phyloP scores from a whole-genome alignment of 169 alveolate genomes.

The Plasmodium knowlesi region DNA sequence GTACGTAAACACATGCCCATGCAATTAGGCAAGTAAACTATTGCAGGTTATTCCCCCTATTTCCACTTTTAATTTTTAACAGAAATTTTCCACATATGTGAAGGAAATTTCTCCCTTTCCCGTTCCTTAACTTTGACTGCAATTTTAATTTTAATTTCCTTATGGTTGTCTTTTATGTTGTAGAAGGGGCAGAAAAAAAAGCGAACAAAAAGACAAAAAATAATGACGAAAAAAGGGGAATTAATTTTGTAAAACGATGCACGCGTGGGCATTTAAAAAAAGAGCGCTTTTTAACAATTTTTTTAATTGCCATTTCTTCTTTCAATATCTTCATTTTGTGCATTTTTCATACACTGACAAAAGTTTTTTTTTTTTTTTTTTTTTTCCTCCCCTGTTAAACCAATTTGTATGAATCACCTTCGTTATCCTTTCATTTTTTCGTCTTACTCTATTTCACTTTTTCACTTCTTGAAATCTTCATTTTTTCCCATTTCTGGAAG shows the following conservation, averaged over 20 bases:
- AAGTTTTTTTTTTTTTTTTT: slow-evolving; percentile 7
- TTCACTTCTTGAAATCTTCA: background rate
- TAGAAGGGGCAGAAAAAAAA: background rate
- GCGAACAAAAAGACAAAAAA: background rate
- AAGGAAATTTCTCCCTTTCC: slow-evolving; percentile 4
- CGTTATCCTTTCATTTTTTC: background rate
- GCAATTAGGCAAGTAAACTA: background rate
- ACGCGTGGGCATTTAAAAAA: slow-evolving; percentile 68
- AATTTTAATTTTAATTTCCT: background rate
- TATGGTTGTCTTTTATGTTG: slow-evolving; percentile 3
- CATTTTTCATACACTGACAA: background rate
- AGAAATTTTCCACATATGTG: slow-evolving; percentile 5
- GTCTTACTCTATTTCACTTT: background rate
- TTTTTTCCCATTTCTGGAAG: background rate
- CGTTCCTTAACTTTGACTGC: background rate
- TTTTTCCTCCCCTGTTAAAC: background rate
- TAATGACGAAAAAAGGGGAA: background rate
- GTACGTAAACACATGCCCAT: background rate
- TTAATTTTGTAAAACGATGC: slow-evolving; percentile 32
- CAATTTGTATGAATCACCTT: background rate
- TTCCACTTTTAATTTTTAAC: background rate
- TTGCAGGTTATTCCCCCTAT: slow-evolving; percentile 6
- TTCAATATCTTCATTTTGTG: slow-evolving; percentile 4
- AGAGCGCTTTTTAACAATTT: background rate
- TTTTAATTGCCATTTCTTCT: slow-evolving; percentile 6